Base-by-base conservation (phyloP, 163 green algal species). In the Scenedesmus sp. region DNA sequence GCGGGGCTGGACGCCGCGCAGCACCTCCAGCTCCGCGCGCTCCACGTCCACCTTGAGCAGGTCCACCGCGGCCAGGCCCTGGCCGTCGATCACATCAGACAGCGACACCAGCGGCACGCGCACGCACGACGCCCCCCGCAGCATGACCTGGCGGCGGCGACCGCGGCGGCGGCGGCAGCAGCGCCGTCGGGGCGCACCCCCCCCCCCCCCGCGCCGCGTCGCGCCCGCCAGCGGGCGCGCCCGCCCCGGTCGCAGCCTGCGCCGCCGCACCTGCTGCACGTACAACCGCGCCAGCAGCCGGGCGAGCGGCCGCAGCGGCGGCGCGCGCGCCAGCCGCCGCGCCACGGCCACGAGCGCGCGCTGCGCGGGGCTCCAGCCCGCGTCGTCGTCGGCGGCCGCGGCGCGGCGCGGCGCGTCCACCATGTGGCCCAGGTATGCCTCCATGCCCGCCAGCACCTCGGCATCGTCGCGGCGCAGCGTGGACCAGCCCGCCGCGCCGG, bases 21-120 rank as follows among this genome's bases (percentile, higher is more conserved):
- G 44, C 34, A 94, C 89, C 24, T 86, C 70, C 75, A 92, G 72
- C 81, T 95, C 90, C 2, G 86, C 84, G 1, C 90, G 78, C 85
- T 95, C 90, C 47, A 91, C 87, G 58, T 95, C 90, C 29, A 95
- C 54, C 72, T 94, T 93, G 10, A 93, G 51, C 10, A 93, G 64
- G 24, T 89, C 80, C 11, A 94, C 74, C 17, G 36, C n/a, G n/a
- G n/a, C n/a, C n/a, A n/a, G n/a, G n/a, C n/a, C n/a, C n/a, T n/a
- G n/a, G n/a, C n/a, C n/a, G n/a, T n/a, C n/a, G n/a, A n/a, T n/a
- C n/a, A n/a, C n/a, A n/a, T n/a, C n/a, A n/a, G n/a, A n/a, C n/a
- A n/a, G n/a, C n/a, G n/a, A n/a, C n/a, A n/a, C n/a, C n/a, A n/a
- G n/a, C n/a, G n/a, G n/a, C n/a, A n/a, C n/a, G n/a, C n/a, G n/a